Conservation (phyloP, 192 early-diverging fungal species). For the Coemansia sp. region DNA sequence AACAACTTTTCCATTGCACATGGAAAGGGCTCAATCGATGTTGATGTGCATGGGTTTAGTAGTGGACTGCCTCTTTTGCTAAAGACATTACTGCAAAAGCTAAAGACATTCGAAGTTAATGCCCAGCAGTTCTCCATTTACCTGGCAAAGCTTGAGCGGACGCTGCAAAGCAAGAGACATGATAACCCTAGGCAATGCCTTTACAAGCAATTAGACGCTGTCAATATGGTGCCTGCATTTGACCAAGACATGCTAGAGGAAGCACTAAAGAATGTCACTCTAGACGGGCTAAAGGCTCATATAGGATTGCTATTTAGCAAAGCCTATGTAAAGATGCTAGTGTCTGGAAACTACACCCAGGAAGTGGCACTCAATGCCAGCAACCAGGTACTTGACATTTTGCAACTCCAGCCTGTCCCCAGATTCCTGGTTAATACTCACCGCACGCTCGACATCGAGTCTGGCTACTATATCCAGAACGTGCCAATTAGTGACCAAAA, state of each 20-base stretch:
- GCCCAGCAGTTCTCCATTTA: slow-evolving; percentile 61
- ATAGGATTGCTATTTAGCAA: slow-evolving; percentile 64
- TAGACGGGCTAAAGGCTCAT: slow-evolving; percentile 68
- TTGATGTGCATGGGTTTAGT: slow-evolving; percentile 76
- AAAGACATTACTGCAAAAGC: slow-evolving; percentile 60
- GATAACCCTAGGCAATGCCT: neutral
- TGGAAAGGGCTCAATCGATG: slow-evolving; percentile 58
- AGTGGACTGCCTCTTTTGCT: slow-evolving; percentile 73
- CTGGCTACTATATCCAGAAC: slow-evolving; percentile 25
- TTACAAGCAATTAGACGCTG: neutral
- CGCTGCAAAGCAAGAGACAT: neutral
- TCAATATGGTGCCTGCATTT: neutral
- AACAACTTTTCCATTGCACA: slow-evolving; percentile 62
- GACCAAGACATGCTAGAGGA: slow-evolving; percentile 67
- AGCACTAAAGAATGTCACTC: slow-evolving; percentile 67
- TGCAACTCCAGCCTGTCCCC: slow-evolving; percentile 59
- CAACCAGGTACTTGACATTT: slow-evolving; percentile 51
- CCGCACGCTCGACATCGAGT: slow-evolving; percentile 14
- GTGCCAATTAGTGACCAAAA: slow-evolving; percentile 57
- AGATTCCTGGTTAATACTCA: neutral
- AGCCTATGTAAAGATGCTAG: slow-evolving; percentile 72
- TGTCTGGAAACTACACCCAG: slow-evolving; percentile 75
- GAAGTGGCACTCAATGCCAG: slow-evolving; percentile 62
- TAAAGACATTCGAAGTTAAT: slow-evolving; percentile 61
- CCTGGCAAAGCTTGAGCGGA: neutral